A percentile compares a stretch with the other conserved stretches of the same genome.
phyloP scores from a whole-genome alignment of 305 asterid species.

The Fraxinus platypoda region DNA sequence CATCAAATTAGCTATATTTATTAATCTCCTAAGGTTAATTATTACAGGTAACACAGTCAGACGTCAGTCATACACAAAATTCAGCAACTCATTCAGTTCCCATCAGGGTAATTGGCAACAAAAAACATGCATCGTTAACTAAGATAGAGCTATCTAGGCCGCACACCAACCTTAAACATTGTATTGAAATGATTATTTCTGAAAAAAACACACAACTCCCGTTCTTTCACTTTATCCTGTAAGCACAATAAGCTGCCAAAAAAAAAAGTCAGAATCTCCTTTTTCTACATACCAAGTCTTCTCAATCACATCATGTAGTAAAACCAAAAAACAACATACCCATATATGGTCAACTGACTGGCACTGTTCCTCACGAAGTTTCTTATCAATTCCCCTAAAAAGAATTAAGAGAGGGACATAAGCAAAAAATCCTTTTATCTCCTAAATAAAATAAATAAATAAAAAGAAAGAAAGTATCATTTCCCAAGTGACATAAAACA shows the following conservation, averaged over 20 bases:
- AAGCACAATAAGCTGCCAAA: constrained; percentile 78
- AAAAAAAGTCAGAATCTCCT: constrained; percentile 26
- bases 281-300: constrained; percentile 17
- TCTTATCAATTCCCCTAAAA: constrained; percentile 65
- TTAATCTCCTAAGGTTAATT: background rate
- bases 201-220: constrained; percentile 90
- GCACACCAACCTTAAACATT: constrained; percentile 88
- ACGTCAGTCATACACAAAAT: constrained; percentile 4
- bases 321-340: constrained; percentile 48
- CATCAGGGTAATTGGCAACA: constrained; percentile 11
- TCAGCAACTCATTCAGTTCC: constrained; percentile 4
- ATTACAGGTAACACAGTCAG: background rate
- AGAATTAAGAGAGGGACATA: constrained; percentile 29
- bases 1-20: background rate
- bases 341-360: constrained; percentile 81
- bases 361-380: constrained; percentile 83
- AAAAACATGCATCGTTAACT: background rate
- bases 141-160: constrained; percentile 3
- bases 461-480: constrained; percentile 5
- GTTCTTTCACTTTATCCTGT: constrained; percentile 83
- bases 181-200: constrained; percentile 98
- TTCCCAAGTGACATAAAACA: constrained; percentile 20
- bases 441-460: constrained; percentile 3
- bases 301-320: constrained; percentile 10
- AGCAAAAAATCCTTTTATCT: constrained; percentile 1